These are phyloP conservation scores for Colletotrichum sp. DNA, from an alignment of 2,329 filamentous ascomycete genomes.

Conservation along the genomic window DNA sequence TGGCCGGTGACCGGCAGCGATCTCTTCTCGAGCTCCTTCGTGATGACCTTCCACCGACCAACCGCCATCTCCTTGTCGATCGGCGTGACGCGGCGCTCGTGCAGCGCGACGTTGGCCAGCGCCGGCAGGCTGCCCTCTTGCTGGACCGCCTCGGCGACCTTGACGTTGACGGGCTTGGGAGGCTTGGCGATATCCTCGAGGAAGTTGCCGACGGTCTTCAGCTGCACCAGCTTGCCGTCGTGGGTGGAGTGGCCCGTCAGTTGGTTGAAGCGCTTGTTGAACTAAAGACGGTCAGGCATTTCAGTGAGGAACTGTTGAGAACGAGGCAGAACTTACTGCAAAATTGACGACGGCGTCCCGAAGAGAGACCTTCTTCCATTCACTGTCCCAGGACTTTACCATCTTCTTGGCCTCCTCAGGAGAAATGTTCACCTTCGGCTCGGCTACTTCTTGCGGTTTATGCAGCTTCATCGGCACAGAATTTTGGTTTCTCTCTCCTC, in stretches of 20 bases:
- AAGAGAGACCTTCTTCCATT: conserved; percentile 65
- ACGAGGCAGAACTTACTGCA: conserved; percentile 60
- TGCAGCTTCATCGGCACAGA: conserved; percentile 20
- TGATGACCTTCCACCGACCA: conserved; percentile 82
- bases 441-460: not conserved
- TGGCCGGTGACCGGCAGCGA: conserved; percentile 63
- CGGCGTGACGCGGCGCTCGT: conserved; percentile 67
- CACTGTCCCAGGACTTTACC: conserved; percentile 51
- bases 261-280: conserved; percentile 81
- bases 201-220: conserved; percentile 59
- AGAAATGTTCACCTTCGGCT: conserved; percentile 29
- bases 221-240: conserved; percentile 68
- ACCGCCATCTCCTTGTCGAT: conserved; percentile 74
- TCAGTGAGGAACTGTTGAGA: not conserved
- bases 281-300: conserved; percentile 53
- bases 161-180: conserved; percentile 67
- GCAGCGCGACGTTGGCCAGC: conserved; percentile 75
- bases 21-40: conserved; percentile 69
- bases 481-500: conserved; percentile 27
- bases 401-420: conserved; percentile 46
- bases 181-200: conserved; percentile 58
- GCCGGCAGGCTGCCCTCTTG: conserved; percentile 48
- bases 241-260: conserved; percentile 79
- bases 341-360: conserved; percentile 69
- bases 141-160: conserved; percentile 67